phyloP scores from a whole-genome alignment of 352 stramenopile genomes.

The Phytophthora sp. region DNA sequence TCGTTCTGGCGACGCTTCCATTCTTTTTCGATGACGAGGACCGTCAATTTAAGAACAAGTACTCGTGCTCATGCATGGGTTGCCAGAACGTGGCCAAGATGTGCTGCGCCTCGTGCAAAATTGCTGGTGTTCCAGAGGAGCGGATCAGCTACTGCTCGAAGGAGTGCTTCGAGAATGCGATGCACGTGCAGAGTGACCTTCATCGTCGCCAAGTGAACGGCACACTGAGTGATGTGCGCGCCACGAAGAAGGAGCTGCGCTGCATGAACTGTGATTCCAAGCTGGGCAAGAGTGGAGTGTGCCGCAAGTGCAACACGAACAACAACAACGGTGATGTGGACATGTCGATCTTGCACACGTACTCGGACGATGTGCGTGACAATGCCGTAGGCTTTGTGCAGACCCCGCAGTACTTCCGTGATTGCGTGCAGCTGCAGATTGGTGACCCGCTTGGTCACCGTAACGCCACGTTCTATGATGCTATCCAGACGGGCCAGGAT shows the following conservation, averaged over 20 bases:
- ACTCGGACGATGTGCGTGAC: conserved; percentile 84
- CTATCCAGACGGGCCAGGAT: conserved; percentile 84
- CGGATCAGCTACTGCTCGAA: conserved; percentile 89
- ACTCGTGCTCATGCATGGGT: conserved; percentile 71
- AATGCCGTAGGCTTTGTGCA: conserved; percentile 85
- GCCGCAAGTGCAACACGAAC: conserved; percentile 79
- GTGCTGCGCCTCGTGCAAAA: conserved; percentile 87
- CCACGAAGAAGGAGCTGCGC: conserved; percentile 75
- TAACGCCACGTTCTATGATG: conserved; percentile 87
- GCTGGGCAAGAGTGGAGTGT: conserved; percentile 74
- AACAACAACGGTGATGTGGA: conserved; percentile 55
- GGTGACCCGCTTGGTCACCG: conserved; percentile 82
- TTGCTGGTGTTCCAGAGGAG: conserved; percentile 81
- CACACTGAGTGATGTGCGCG: conserved; percentile 73
- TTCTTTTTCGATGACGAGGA: conserved; percentile 91
- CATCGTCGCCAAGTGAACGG: conserved; percentile 87
- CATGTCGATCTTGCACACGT: conserved; percentile 68
- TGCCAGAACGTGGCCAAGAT: conserved; percentile 87
- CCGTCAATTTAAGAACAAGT: conserved; percentile 80
- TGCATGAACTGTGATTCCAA: conserved; percentile 81
- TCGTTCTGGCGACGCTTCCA: conserved; percentile 76
- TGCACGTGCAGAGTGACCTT: conserved; percentile 78
- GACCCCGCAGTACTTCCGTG: conserved; percentile 86
- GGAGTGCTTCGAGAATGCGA: conserved; percentile 86
- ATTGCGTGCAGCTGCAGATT: conserved; percentile 85